These are phyloP conservation scores for Gymnopilus dilepis DNA, from an alignment of 768 basidiomycete genomes.

Conservation along the genomic window DNA sequence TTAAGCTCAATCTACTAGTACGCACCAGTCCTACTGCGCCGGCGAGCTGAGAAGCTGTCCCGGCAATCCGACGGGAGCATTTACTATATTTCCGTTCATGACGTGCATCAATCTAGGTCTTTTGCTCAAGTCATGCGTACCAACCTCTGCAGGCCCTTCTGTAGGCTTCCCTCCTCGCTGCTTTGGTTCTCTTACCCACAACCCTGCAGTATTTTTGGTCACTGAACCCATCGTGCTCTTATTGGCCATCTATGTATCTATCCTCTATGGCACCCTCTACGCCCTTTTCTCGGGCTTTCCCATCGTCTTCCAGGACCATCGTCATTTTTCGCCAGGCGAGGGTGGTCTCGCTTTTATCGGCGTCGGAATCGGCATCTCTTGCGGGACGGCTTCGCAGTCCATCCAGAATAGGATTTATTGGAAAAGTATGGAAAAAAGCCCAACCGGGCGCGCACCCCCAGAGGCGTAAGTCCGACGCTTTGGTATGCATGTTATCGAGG, in stretches of 20 bases:
- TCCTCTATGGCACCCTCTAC: constrained; percentile 68
- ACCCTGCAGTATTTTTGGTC: constrained; percentile 54
- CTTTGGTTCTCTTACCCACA: neutral
- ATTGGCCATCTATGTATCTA: constrained; percentile 61
- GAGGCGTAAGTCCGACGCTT: constrained; percentile 52
- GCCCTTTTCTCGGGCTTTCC: constrained; percentile 69
- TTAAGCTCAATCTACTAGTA: constrained; percentile 41
- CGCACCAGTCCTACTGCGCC: constrained; percentile 62
- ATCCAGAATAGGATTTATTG: constrained; percentile 60
- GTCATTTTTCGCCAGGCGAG: constrained; percentile 56
- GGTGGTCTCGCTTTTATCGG: constrained; percentile 69
- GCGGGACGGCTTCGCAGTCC: constrained; percentile 57
- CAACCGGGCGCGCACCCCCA: constrained; percentile 57
- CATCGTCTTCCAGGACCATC: constrained; percentile 60
- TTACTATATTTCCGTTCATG: constrained; percentile 56
- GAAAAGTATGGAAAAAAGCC: constrained; percentile 50
- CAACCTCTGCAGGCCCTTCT: constrained; percentile 61
- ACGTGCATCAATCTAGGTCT: constrained; percentile 48
- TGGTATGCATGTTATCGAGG: neutral
- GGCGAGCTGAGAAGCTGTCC: constrained; percentile 51
- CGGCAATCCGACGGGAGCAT: constrained; percentile 44
- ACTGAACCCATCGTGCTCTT: constrained; percentile 69
- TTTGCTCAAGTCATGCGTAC: constrained; percentile 46
- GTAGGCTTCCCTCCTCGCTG: constrained; percentile 35
- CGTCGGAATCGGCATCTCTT: constrained; percentile 59